phyloP scores from a whole-genome alignment of 495 filamentous ascomycete species.

The Trichoderma orchidacearum region DNA sequence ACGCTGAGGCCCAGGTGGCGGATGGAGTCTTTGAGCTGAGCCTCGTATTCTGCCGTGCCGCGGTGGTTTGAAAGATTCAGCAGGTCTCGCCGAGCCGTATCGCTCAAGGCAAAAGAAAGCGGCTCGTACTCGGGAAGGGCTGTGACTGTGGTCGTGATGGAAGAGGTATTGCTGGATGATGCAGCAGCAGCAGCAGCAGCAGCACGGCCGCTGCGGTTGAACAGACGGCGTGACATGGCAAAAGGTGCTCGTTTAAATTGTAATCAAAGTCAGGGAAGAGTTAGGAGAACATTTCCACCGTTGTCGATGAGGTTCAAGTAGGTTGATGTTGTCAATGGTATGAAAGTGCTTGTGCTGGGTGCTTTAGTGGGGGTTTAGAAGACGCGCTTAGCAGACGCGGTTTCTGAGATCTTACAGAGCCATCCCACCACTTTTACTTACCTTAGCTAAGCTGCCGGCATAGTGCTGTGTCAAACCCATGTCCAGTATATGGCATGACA shows the following conservation, averaged over 20 bases:
- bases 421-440: too few relatives aligned
- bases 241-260: too few relatives aligned
- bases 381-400: background rate
- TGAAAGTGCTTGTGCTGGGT: background rate
- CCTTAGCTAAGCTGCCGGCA: too few relatives aligned
- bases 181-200: constrained; percentile 9
- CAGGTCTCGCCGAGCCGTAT: constrained; percentile 15
- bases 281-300: too few relatives aligned
- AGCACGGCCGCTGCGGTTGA: constrained; percentile 3
- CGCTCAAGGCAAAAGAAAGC: constrained; percentile 34
- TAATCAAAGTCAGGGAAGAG: too few relatives aligned
- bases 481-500: too few relatives aligned
- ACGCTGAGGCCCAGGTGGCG: constrained; percentile 19
- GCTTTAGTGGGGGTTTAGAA: background rate
- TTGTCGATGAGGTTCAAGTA: too few relatives aligned
- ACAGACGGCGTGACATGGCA: constrained; percentile 1
- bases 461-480: too few relatives aligned
- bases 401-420: too few relatives aligned
- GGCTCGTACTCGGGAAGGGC: constrained; percentile 34
- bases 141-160: constrained; percentile 28
- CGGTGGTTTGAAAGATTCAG: constrained; percentile 14
- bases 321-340: too few relatives aligned
- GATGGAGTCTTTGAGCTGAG: constrained; percentile 22
- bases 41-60: constrained; percentile 20
- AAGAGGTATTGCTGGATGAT: constrained; percentile 5